Percentiles rank a stretch among this genome's conserved stretches.
phyloP scores from a whole-genome alignment of 192 early-diverging fungal genomes.

The Rhizophlyctis rosea region DNA sequence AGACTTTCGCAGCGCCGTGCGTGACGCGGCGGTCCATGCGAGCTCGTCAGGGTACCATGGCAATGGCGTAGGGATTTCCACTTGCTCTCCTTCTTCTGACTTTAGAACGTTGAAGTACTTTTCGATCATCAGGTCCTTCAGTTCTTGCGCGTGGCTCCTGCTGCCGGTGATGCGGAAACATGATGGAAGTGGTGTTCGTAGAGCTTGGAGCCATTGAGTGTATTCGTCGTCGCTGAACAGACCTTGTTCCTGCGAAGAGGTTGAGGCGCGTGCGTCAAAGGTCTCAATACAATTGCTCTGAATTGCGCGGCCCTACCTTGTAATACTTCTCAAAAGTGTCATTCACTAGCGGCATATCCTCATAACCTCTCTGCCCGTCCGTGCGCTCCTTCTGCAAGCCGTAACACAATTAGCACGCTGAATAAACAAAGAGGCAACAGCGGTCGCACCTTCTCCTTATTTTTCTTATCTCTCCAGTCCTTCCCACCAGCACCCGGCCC shows the following conservation, averaged over 20 bases:
- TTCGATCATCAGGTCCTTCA: conserved; percentile 66
- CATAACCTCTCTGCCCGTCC: conserved; percentile 26
- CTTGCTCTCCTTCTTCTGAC: conserved; percentile 66
- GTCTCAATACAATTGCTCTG: background rate
- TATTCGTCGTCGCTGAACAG: conserved; percentile 84
- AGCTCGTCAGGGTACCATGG: conserved; percentile 87
- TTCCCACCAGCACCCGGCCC: too few species aligned
- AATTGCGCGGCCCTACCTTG: conserved; percentile 38
- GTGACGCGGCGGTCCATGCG: conserved; percentile 81
- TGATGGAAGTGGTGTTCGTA: conserved; percentile 77
- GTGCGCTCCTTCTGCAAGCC: background rate
- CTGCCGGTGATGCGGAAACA: conserved; percentile 94
- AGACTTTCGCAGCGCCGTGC: conserved; percentile 72
- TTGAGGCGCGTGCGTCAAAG: background rate
- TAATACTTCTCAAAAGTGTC: conserved; percentile 67
- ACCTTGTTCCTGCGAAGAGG: conserved; percentile 47
- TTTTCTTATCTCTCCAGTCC: background rate
- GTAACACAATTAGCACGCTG: background rate
- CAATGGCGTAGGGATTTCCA: conserved; percentile 74
- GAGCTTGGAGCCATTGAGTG: conserved; percentile 63
- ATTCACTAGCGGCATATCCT: conserved; percentile 54
- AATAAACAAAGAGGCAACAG: background rate
- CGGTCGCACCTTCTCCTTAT: background rate
- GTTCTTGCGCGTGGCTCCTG: conserved; percentile 62
- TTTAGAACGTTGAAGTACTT: conserved; percentile 60